Evolutionary conservation across 1,139 yeast species (phyloP), one percentile per base, ranked within the genome.

Genomic region (Blastobotrys petasosporus): DNA sequence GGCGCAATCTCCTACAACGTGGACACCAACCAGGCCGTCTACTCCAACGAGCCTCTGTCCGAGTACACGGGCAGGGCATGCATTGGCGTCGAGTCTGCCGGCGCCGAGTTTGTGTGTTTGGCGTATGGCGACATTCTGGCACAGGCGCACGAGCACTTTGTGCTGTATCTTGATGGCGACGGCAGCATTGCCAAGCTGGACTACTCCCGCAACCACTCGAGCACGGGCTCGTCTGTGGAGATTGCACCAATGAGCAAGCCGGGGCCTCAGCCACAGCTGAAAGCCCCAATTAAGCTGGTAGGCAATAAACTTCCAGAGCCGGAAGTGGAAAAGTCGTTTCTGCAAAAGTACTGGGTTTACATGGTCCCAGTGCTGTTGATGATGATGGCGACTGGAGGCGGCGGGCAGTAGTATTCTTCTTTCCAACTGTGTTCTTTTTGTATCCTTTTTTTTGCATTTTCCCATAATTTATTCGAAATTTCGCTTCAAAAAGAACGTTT

Each of bases 261-360:
- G 1, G 66, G 65, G 4, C 64, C 63, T 5, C 32, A 32, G 12
- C 61, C 64, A 0, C 48, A 42, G 30, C 42, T 59, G 37, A 54
- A 55, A 44, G 54, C 53, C 40, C 63, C 64, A 3, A 50, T 63
- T 9, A 52, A 51, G 41, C 49, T 65, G 13, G 63, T 59, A 2
- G 58, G 59, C 38, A 60, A 55, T 46, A 53, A 61, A 35, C 47
- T 57, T 15, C 55, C 58, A 3, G 59, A 54, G 35, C 58, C 54
- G 15, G 61, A 55, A 43, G 53, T 46, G 1, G 61, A 57, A 33
- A 58, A 63, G 52, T 44, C 66, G 12, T 66, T 68, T 44, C 37
- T 67, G 39, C 68, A 65, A 48, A 66, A 68, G 51, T 66, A 67
- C 53, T 67, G 71, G 69, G 54, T 63, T 46, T 65, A 62, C 46